Evolutionary conservation across 176 grass and related monocot genomes (phyloP), one percentile per base, ranked within the genome.

Genomic region (Rhynchospora tenuis): DNA sequence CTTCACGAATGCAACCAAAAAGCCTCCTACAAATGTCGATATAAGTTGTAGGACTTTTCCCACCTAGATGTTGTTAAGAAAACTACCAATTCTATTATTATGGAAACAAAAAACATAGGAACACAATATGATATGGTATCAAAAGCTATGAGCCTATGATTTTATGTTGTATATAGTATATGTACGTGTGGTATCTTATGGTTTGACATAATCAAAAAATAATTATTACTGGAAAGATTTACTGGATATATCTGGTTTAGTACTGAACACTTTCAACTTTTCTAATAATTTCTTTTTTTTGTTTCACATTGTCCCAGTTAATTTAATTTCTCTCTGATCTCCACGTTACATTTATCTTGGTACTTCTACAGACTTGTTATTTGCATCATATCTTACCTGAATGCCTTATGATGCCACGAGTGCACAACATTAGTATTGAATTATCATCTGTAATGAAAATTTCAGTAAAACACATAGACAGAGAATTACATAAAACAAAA

Each of bases 11-110:
- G 91, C 94, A 73, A 97, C 44, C 2, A 90, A 58, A 9, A 97
- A 97, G 17, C 94, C 91, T 59, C 94, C 91, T 15, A 94, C 6
- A 64, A 97, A 97, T 22, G 90, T 90, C 59, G 91, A 43, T 11
- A 86, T 48, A 46, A 97, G 86, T 29, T 97, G 91, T 85, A 89
- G 73, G 65, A 97, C 93, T 79, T 97, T 97, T 47, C 94, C 91
- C 27, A 93, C 94, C 94, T 97, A 82, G 47, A 87, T 38, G 42
- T 70, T 24, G 27, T 31, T 29, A 29, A 29, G 20, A 9, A 70
- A 71, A 43, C 38, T 6, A 68, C 31, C 1, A n/a, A 45, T 70
- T 44, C 19, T 7, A 70, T 9, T 44, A 44, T 70, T 44, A 3
- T 43, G 17, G n/a, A 13, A 69, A 69, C 15, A 69, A 19, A 17